Evolutionary conservation across 2,329 filamentous ascomycete species (phyloP).

Genomic region (Blumeria hordei): DNA sequence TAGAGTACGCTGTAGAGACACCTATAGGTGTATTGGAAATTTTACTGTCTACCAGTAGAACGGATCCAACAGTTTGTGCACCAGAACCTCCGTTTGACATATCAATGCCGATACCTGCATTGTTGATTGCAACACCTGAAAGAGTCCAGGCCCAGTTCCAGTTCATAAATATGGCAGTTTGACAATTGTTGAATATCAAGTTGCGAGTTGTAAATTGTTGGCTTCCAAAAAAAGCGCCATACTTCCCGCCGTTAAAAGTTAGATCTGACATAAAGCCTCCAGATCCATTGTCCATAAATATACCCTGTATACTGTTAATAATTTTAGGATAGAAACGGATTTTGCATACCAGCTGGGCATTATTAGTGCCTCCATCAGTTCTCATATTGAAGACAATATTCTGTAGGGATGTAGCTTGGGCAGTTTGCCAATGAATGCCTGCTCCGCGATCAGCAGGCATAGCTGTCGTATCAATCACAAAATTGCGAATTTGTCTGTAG

Average conservation of each 20-base stretch:
- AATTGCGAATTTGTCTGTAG: conserved; percentile 62
- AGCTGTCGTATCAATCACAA: conserved; percentile 50
- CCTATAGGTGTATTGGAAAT: conserved; percentile 55
- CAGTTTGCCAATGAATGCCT: conserved; percentile 67
- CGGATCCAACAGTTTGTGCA: conserved; percentile 57
- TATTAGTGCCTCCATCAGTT: conserved; percentile 34
- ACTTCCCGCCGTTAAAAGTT: conserved; percentile 58
- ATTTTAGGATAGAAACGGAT: background rate
- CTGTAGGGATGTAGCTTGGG: conserved; percentile 59
- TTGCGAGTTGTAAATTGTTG: conserved; percentile 78
- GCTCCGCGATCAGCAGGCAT: conserved; percentile 36
- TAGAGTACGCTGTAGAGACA: conserved; percentile 49
- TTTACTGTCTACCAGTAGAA: conserved; percentile 59
- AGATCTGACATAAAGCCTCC: conserved; percentile 69
- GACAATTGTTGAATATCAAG: conserved; percentile 56
- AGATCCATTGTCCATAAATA: conserved; percentile 69
- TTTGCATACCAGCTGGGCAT: conserved; percentile 30
- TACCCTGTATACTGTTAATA: conserved; percentile 21
- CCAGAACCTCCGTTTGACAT: conserved; percentile 38
- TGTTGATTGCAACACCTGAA: conserved; percentile 51
- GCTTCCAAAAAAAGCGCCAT: conserved; percentile 58
- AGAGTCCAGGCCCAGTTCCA: conserved; percentile 80
- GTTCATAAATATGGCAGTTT: conserved; percentile 70
- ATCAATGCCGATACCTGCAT: conserved; percentile 53
- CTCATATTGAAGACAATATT: conserved; percentile 67